Evolutionary conservation across 2,329 filamentous ascomycete species (phyloP).

Genomic region (Arthrobotrys iridis): DNA sequence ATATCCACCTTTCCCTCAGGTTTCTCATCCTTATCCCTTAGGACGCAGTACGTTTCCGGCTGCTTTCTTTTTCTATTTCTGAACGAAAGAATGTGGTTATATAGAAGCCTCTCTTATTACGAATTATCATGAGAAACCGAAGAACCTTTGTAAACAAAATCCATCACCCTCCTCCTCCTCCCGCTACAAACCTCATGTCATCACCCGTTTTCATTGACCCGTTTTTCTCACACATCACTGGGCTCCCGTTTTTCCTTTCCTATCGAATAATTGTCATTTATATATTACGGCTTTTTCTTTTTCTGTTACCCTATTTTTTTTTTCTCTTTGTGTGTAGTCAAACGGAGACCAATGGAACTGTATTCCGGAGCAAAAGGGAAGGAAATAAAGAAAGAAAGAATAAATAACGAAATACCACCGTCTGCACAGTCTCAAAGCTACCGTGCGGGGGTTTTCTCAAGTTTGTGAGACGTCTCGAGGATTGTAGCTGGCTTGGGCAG

Average conservation of each 20-base stretch:
- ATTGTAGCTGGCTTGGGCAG: too few species aligned
- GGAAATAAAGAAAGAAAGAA: neutral
- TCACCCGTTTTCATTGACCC: slow-evolving; percentile 32
- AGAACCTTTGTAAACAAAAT: slow-evolving; percentile 38
- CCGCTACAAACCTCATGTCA: neutral
- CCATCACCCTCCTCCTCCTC: neutral
- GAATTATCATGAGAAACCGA: slow-evolving; percentile 39
- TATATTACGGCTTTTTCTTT: slow-evolving; percentile 47
- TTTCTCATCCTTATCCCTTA: slow-evolving; percentile 6
- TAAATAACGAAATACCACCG: too few species aligned
- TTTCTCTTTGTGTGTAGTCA: slow-evolving; percentile 48
- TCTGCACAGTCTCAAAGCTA: too few species aligned
- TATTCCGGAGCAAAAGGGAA: slow-evolving; percentile 41
- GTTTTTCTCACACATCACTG: slow-evolving; percentile 40
- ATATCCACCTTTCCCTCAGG: slow-evolving; percentile 5
- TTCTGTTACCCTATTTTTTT: too few species aligned
- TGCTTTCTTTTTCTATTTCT: neutral
- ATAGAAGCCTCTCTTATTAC: slow-evolving; percentile 18
- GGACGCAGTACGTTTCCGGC: neutral
- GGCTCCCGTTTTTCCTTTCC: slow-evolving; percentile 24
- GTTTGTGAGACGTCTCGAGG: too few species aligned
- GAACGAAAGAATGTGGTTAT: slow-evolving; percentile 27
- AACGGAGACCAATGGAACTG: slow-evolving; percentile 52
- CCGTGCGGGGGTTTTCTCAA: too few species aligned
- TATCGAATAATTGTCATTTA: slow-evolving; percentile 50